Evolutionary conservation across 805 yeast genomes (phyloP), one percentile per base, ranked within the genome.

Genomic region (Saccharomycopsis olivae): DNA sequence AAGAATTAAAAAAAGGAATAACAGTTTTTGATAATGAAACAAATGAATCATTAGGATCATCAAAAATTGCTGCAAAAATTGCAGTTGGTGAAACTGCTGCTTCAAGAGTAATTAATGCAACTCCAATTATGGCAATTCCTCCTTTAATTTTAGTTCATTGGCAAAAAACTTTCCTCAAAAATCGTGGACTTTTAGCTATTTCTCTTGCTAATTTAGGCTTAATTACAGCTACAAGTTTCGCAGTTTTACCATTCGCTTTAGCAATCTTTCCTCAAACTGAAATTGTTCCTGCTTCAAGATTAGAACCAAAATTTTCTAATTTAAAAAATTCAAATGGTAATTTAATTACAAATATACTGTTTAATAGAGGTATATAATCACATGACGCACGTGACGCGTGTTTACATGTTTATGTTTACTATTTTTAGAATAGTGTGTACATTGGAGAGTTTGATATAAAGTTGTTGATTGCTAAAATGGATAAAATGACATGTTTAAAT

Each of bases 21-120:
- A 29, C 39, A 11, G 46, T 42, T 17, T 79, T 63, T 49, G 82
- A 78, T 56, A 57, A 69, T 29, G 68, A 68, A 10, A 76, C 85
- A 25, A 73, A 77, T 29, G 78, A 77, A 25, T 68, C 73, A 24
- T 75, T 77, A 10, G 92, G 92, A 5, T 66, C 64, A 21, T 87
- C 96, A 5, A 77, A 82, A 57, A 73, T 67, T 25, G 98, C 98
- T 14, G 99, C 99, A 1, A 55, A 74, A 35, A 69, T 78, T 46
- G 99, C 99, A 0, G 98, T 92, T 34, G 96, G 94, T 18, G 97
- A 92, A 61, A 92, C 99, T 9, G 97, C 96, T 2, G 76, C 88
- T 24, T 83, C 95, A 33, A 69, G 99, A 56, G 95, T 92, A 33
- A 82, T 89, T 51, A 92, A 87, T 53, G 96, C 97, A 14, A 83